phyloP scores from a whole-genome alignment of 108 stramenopile genomes.

The Schizochytrium sp. region DNA sequence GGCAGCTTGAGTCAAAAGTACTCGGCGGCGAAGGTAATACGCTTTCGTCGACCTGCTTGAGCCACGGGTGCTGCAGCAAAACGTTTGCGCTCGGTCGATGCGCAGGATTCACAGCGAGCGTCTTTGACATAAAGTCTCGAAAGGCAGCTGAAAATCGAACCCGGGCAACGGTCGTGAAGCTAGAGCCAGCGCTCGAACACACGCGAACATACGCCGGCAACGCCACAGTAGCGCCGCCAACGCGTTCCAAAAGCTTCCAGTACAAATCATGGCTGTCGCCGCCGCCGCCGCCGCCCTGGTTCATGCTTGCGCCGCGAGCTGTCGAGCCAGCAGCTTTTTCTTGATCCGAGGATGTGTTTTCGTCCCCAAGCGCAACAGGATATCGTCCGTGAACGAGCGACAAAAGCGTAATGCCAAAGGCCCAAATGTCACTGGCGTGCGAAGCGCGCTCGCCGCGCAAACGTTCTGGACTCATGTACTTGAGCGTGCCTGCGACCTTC shows the following conservation, averaged over 20 bases:
- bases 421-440: constrained; percentile 2
- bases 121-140: neutral
- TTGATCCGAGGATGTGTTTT: too few relatives aligned
- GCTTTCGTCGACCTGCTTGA: neutral
- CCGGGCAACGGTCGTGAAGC: neutral
- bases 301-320: too few relatives aligned
- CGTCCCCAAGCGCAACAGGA: neutral
- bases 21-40: neutral
- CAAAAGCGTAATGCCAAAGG: neutral
- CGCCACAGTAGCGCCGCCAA: neutral
- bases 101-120: neutral
- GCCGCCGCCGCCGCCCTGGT: neutral
- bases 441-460: neutral
- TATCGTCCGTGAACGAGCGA: neutral
- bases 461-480: constrained; percentile 9
- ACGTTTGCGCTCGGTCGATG: neutral
- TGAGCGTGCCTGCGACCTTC: neutral
- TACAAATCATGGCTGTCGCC: neutral
- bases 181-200: neutral
- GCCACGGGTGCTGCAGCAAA: neutral
- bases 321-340: too few relatives aligned
- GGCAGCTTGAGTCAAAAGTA: neutral
- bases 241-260: neutral
- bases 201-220: neutral
- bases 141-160: neutral